Base-by-base conservation (phyloP, 106 monocot genomes). In the Posidonia australis region DNA sequence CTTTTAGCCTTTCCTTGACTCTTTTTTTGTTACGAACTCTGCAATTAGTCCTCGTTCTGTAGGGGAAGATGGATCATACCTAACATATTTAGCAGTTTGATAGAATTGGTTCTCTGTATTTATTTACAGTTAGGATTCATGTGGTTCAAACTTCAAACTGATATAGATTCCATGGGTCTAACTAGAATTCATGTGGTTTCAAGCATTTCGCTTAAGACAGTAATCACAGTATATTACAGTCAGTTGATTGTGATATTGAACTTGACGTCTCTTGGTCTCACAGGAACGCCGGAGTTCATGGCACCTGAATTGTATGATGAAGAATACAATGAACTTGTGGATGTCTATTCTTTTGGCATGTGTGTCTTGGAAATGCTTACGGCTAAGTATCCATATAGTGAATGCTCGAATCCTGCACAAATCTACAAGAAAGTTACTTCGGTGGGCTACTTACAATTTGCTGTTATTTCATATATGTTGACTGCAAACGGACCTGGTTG, bases 241-340 rank as follows among this genome's bases (percentile, higher is more conserved):
- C 17, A 28, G 6, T 14, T 31, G 30, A 18, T 3, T 6, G 12
- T 13, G 24, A 58, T 14, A 58, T 21, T 7, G 41, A 19, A n/a
- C 9, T 22, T 44, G 29, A 10, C n/a, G 17, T 41, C 23, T 54
- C 20, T 19, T 55, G 55, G 32, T 44, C 10, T 53, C 70, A 5
- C 89, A 89, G 92, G 93, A 20, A 99, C 98, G 18, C 98, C 98
- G 7, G 98, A 99, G 68, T 99, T 91, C 79, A 99, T 96, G 96
- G 96, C 96, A 3, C 98, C 98, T 0, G 98, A 99, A 66, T 79
- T 99, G 44, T 99, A 99, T n/a, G 98, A 99, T 19, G 98, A 99
- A 77, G 85, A 88, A 22, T 99, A 99, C 55, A 81, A 91, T 28
- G 91, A 91, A 69, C 82, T 85, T 27, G 98, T 99, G 0, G 98